A percentile compares a stretch with the other conserved stretches of the same genome.
Evolutionary conservation across 192 early-diverging fungal genomes (phyloP).

Genomic region (Coemansia sp.): DNA sequence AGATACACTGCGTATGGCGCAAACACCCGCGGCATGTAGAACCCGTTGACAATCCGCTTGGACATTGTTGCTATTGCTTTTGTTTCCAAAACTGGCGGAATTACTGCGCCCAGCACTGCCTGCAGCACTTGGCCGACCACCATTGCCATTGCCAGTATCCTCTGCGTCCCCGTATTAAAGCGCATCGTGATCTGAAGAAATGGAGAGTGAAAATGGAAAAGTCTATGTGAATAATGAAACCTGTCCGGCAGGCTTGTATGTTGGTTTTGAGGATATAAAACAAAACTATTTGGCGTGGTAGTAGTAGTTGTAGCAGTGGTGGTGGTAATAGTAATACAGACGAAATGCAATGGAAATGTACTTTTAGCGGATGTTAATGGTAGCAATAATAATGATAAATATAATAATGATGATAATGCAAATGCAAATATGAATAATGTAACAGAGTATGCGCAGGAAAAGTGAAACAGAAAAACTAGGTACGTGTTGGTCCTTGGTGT

Average conservation of each 20-base stretch:
- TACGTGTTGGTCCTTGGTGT: too few relatives aligned
- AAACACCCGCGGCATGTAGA: constrained; percentile 5
- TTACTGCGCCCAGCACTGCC: background rate
- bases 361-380: too few relatives aligned
- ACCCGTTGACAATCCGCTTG: constrained; percentile 23
- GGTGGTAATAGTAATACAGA: too few relatives aligned
- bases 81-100: background rate
- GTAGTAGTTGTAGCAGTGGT: too few relatives aligned
- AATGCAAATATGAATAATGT: background rate
- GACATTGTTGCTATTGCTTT: background rate
- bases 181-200: too few relatives aligned
- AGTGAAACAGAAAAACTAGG: too few relatives aligned
- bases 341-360: too few relatives aligned
- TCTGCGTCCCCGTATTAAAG: background rate
- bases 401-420: too few relatives aligned
- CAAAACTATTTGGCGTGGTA: too few relatives aligned
- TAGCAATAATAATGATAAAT: too few relatives aligned
- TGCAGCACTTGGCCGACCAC: background rate
- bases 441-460: background rate
- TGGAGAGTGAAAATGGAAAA: background rate
- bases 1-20: constrained; percentile 12
- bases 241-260: too few relatives aligned
- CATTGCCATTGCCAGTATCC: background rate
- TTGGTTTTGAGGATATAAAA: too few relatives aligned
- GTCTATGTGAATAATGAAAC: background rate